A percentile compares a stretch with the other conserved stretches of the same genome.
These are phyloP conservation scores for Bipolaris oryzae DNA, from an alignment of 2,329 filamentous ascomycete genomes.

Conservation along the genomic window DNA sequence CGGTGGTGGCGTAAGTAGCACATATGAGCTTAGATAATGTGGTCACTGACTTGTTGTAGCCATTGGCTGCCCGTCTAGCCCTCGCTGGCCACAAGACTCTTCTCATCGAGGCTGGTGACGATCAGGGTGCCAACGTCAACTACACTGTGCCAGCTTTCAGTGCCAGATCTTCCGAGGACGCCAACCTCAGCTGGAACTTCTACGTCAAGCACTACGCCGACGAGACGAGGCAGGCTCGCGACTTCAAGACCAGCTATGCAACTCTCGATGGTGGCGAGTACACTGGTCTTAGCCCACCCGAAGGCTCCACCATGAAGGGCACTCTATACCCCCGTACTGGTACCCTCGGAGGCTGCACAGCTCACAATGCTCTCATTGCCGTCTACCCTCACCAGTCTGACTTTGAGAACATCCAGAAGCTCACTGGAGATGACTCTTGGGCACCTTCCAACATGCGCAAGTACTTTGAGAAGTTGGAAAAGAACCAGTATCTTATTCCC, in stretches of 20 bases:
- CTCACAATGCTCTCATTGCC: slow-evolving; percentile 67
- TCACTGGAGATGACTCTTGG: slow-evolving; percentile 68
- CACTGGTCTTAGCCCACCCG: slow-evolving; percentile 59
- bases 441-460: slow-evolving; percentile 63
- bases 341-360: slow-evolving; percentile 63
- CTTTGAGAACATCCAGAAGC: slow-evolving; percentile 61
- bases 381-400: slow-evolving; percentile 65
- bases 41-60: slow-evolving; percentile 10
- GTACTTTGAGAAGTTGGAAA: slow-evolving; percentile 63
- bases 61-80: slow-evolving; percentile 61
- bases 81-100: slow-evolving; percentile 64
- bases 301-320: slow-evolving; percentile 59
- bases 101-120: slow-evolving; percentile 66
- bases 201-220: slow-evolving; percentile 68
- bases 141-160: slow-evolving; percentile 63
- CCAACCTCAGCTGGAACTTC: slow-evolving; percentile 65
- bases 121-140: slow-evolving; percentile 58
- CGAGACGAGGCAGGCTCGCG: slow-evolving; percentile 58
- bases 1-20: slow-evolving; percentile 29
- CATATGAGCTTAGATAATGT: neutral
- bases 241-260: slow-evolving; percentile 66
- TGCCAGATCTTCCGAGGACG: slow-evolving; percentile 61
- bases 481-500: slow-evolving; percentile 58
- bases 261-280: slow-evolving; percentile 47
- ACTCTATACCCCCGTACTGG: slow-evolving; percentile 64